A percentile compares a stretch with the other conserved stretches of the same genome.
Evolutionary conservation across 1,284 basidiomycete species (phyloP).

Genomic region (Cystobasidiaceae sp.): DNA sequence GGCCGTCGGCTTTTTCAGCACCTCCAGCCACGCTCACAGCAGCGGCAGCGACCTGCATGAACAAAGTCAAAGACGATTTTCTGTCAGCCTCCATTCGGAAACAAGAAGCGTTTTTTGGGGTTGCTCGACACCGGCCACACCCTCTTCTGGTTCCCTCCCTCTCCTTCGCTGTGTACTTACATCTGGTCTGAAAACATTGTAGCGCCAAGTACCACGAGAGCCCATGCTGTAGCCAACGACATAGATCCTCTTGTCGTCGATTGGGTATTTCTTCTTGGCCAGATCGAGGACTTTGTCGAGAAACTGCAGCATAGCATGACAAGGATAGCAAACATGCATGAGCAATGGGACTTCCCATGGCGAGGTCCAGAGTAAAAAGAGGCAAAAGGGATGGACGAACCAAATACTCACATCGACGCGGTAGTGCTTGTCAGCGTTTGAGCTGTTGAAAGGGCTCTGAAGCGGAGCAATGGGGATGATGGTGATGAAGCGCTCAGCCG

Average conservation of each 20-base stretch:
- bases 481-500: background rate
- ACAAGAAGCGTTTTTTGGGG: no score
- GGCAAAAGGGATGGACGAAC: background rate
- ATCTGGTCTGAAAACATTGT: background rate
- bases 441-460: background rate
- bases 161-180: no score
- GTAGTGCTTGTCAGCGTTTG: background rate
- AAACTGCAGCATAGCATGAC: no score
- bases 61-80: no score
- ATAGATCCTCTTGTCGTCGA: conserved; percentile 1
- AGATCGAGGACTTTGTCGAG: background rate
- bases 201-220: background rate
- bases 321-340: no score
- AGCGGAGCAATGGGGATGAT: conserved; percentile 16
- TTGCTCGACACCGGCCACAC: no score
- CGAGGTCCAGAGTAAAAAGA: no score
- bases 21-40: background rate
- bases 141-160: no score
- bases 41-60: background rate
- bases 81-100: no score
- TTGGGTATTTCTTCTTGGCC: background rate
- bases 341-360: no score
- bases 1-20: background rate
- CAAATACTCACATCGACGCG: background rate
- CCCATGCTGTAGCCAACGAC: conserved; percentile 4